Conservation (phyloP, 805 yeast genomes). For the Phaffomyces opuntiae region DNA sequence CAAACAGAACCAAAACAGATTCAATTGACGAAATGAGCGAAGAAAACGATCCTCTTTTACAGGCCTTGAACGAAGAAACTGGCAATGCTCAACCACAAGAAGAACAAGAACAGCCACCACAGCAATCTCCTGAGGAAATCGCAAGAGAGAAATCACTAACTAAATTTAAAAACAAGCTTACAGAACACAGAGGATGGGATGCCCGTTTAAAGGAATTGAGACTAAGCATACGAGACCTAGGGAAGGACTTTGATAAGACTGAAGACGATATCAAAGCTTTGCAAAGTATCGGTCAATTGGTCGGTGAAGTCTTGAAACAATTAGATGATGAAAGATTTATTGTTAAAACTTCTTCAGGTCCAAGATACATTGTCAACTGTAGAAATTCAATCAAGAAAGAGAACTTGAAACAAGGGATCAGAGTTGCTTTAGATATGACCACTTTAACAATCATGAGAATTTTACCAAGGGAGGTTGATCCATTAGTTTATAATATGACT, state of each 20-base stretch:
- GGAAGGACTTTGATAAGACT: constrained; percentile 80
- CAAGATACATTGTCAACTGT: constrained; percentile 96
- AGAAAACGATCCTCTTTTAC: constrained; percentile 72
- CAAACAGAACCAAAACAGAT: neutral
- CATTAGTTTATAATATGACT: constrained; percentile 96
- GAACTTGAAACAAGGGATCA: constrained; percentile 81
- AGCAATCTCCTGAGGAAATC: constrained; percentile 41
- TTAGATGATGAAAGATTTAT: constrained; percentile 90
- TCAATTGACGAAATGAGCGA: constrained; percentile 35
- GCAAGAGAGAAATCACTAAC: constrained; percentile 74
- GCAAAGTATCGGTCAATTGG: constrained; percentile 94
- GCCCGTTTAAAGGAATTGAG: constrained; percentile 81
- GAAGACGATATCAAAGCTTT: constrained; percentile 96
- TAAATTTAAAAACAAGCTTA: constrained; percentile 74
- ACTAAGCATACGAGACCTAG: constrained; percentile 74
- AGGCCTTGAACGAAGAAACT: constrained; percentile 39
- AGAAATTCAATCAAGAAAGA: constrained; percentile 86
- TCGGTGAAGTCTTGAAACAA: constrained; percentile 95
- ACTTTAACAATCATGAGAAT: constrained; percentile 96
- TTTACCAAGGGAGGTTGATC: constrained; percentile 96
- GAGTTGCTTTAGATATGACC: constrained; percentile 96
- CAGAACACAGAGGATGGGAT: constrained; percentile 94
- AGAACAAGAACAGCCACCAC: constrained; percentile 11
- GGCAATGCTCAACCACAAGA: constrained; percentile 10
- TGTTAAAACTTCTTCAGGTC: constrained; percentile 95